Percentiles rank a stretch among this genome's conserved stretches.
Conservation (phyloP, 306 rosid species). For the Fragaria nilgerrensis region DNA sequence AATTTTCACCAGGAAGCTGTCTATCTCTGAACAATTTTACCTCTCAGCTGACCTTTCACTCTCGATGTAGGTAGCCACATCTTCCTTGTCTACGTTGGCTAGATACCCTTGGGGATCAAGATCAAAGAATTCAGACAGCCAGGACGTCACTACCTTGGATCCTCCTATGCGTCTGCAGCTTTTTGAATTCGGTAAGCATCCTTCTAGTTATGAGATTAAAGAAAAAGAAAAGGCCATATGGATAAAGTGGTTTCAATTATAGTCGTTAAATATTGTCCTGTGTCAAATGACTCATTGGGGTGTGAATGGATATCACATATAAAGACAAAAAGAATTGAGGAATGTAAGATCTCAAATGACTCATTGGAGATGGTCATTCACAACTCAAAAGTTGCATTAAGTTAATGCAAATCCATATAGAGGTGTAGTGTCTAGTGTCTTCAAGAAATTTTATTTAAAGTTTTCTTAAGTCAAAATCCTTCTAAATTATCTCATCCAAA, state of each 20-base stretch:
- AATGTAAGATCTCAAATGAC: not conserved
- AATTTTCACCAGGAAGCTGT: not conserved
- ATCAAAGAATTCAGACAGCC: slow-evolving; percentile 33
- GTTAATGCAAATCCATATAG: not conserved
- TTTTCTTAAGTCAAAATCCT: not conserved
- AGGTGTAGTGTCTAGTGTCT: not conserved
- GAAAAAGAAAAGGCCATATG: not conserved
- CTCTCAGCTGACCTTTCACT: slow-evolving; percentile 17
- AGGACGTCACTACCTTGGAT: slow-evolving; percentile 32
- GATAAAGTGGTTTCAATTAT: not conserved
- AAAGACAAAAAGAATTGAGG: not conserved
- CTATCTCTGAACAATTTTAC: slow-evolving; percentile 17
- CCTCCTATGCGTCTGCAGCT: slow-evolving; percentile 66
- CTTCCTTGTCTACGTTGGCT: slow-evolving; percentile 71
- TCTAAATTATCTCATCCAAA: not conserved
- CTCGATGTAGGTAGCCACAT: slow-evolving; percentile 49
- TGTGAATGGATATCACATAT: not conserved
- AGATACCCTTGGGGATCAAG: slow-evolving; percentile 90
- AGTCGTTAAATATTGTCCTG: not conserved
- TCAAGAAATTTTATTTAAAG: not conserved
- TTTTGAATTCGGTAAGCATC: slow-evolving; percentile 76
- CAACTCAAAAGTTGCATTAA: not conserved
- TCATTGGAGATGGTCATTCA: not conserved
- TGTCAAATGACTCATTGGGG: not conserved
- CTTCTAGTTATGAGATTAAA: slow-evolving; percentile 13